Evolutionary conservation across 192 early-diverging fungal species (phyloP).

Genomic region (Chytriomyces confervae): DNA sequence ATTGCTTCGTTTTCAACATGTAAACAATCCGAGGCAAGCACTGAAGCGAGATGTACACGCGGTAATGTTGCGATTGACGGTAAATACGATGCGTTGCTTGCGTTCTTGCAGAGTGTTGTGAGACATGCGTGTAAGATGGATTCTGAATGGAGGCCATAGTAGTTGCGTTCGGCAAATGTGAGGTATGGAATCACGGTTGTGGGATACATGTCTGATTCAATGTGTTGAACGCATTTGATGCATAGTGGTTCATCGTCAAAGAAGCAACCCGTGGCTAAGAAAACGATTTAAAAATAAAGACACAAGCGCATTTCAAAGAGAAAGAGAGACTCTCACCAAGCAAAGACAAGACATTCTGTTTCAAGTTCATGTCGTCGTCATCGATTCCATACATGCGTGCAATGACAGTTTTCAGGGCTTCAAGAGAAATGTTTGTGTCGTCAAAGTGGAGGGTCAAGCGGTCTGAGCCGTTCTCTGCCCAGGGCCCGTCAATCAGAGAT

Average conservation of each 20-base stretch:
- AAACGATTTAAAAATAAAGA: conserved; percentile 1
- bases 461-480: conserved; percentile 33
- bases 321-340: conserved; percentile 23
- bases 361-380: conserved; percentile 19
- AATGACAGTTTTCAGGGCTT: conserved; percentile 40
- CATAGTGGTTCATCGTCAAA: conserved; percentile 40
- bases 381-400: conserved; percentile 48
- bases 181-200: conserved; percentile 44
- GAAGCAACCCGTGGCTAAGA: conserved; percentile 42
- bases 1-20: conserved; percentile 37
- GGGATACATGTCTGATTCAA: conserved; percentile 25
- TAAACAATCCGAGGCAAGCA: conserved; percentile 48
- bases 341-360: conserved; percentile 30
- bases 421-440: conserved; percentile 44
- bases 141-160: conserved; percentile 43
- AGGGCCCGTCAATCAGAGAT: conserved; percentile 38
- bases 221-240: conserved; percentile 28
- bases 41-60: conserved; percentile 27
- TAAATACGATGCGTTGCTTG: background rate
- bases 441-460: conserved; percentile 38
- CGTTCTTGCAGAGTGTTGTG: conserved; percentile 43
- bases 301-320: background rate
- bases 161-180: conserved; percentile 38
- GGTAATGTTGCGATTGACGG: conserved; percentile 34
- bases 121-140: conserved; percentile 43